A percentile compares a stretch with the other conserved stretches of the same genome.
Evolutionary conservation across 2,329 filamentous ascomycete species (phyloP).

Genomic region (Elsinoe fawcettii): DNA sequence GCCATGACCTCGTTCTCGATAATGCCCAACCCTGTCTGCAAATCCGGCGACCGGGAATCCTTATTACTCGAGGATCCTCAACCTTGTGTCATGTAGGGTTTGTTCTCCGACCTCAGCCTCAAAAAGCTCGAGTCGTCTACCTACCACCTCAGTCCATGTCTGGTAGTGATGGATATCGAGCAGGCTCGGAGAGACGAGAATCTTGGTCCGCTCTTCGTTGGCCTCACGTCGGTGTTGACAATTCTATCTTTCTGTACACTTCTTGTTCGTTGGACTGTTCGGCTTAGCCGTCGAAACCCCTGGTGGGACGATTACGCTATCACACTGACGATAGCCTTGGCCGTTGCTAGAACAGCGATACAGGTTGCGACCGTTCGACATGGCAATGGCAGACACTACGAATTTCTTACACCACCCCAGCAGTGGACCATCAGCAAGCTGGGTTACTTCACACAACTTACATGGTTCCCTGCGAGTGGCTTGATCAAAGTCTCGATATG

Average conservation of each 20-base stretch:
- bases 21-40: neutral
- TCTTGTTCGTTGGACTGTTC: constrained; percentile 10
- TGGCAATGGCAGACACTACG: constrained; percentile 35
- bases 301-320: constrained; percentile 37
- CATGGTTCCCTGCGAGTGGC: constrained; percentile 35
- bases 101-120: too few relatives aligned
- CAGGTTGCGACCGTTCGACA: constrained; percentile 30
- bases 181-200: neutral
- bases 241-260: constrained; percentile 14
- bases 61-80: neutral
- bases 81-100: too few relatives aligned
- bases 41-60: neutral
- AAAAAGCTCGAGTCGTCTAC: too few relatives aligned
- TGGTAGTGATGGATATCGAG: neutral
- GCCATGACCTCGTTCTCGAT: neutral
- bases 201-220: constrained; percentile 15
- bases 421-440: constrained; percentile 33
- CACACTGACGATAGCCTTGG: constrained; percentile 25
- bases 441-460: constrained; percentile 34
- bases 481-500: constrained; percentile 39
- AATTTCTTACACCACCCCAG: constrained; percentile 28
- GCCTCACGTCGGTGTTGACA: constrained; percentile 14
- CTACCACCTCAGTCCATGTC: too few relatives aligned
- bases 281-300: constrained; percentile 15
- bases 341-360: constrained; percentile 28